Conservation (phyloP, 75 land plant genomes). For the Sequoiadendron giganteum region DNA sequence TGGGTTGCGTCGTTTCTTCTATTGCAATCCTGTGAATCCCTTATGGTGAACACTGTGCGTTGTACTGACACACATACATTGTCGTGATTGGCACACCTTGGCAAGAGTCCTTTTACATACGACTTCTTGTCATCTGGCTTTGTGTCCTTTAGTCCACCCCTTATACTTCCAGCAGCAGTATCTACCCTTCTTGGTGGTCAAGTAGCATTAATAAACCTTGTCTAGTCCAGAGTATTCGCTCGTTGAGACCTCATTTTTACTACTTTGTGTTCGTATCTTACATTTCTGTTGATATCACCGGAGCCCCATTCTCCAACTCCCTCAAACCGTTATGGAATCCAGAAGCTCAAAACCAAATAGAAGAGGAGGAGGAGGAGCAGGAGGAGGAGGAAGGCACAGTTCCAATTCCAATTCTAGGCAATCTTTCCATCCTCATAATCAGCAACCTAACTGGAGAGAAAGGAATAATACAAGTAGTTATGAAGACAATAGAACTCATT, state of each 20-base stretch:
- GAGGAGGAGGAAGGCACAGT: background rate
- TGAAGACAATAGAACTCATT: slow-evolving; percentile 1
- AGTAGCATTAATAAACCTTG: background rate
- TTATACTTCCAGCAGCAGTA: background rate
- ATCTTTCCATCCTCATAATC: background rate
- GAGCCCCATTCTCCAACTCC: background rate
- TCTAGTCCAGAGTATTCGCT: background rate
- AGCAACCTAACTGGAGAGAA: slow-evolving; percentile 4
- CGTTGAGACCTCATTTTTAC: background rate
- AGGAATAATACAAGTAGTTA: background rate
- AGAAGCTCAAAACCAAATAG: slow-evolving; percentile 8
- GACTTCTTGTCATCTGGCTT: background rate
- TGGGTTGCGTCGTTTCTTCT: background rate
- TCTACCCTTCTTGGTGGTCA: background rate
- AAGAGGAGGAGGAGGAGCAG: slow-evolving; percentile 10
- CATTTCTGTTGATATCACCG: background rate
- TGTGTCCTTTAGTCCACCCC: background rate
- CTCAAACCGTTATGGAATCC: background rate
- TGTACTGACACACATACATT: background rate
- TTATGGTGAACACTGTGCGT: background rate
- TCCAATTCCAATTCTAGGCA: slow-evolving; percentile 12
- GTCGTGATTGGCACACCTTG: background rate
- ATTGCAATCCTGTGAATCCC: background rate
- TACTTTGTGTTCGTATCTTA: background rate
- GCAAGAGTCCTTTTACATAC: background rate